Percentiles rank a stretch among this genome's conserved stretches.
Conservation (phyloP, 305 asterid species). For the Andrographis paniculata region DNA sequence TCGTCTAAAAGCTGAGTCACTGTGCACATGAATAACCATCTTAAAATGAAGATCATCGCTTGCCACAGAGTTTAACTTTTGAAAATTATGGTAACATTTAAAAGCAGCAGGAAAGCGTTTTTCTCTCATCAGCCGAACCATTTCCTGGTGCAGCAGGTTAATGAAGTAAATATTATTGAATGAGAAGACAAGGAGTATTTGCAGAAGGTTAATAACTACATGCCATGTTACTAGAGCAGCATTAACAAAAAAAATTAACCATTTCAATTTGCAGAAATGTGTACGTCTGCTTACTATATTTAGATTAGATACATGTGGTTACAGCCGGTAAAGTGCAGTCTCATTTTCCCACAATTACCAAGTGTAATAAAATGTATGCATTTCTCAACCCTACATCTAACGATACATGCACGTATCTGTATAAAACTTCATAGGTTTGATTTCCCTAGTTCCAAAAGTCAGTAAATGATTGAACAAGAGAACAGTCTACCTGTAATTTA, state of each 20-base stretch:
- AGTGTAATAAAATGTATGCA: constrained; percentile 5
- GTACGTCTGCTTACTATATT: too few relatives aligned
- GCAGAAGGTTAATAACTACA: constrained; percentile 11
- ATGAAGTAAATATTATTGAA: too few relatives aligned
- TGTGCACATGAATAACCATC: constrained; percentile 94
- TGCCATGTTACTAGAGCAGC: constrained; percentile 12
- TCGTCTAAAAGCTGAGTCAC: constrained; percentile 86
- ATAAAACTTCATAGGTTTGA: constrained; percentile 2
- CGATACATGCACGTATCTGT: background rate
- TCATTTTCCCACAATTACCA: constrained; percentile 14
- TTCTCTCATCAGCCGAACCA: constrained; percentile 74
- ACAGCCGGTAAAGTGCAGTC: constrained; percentile 13
- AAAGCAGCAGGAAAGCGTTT: constrained; percentile 76
- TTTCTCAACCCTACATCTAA: background rate
- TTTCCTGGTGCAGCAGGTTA: constrained; percentile 55
- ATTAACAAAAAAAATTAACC: too few relatives aligned
- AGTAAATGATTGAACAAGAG: constrained; percentile 10
- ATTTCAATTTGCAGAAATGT: too few relatives aligned
- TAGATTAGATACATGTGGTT: background rate
- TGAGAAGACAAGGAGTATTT: too few relatives aligned
- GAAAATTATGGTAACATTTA: constrained; percentile 80
- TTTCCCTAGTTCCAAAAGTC: constrained; percentile 9
- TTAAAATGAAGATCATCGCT: constrained; percentile 75
- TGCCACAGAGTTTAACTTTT: constrained; percentile 48
- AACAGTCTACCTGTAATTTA: constrained; percentile 64